Evolutionary conservation across 2,329 filamentous ascomycete species (phyloP), one percentile per base, ranked within the genome.

Genomic region (Elsinoe australis): DNA sequence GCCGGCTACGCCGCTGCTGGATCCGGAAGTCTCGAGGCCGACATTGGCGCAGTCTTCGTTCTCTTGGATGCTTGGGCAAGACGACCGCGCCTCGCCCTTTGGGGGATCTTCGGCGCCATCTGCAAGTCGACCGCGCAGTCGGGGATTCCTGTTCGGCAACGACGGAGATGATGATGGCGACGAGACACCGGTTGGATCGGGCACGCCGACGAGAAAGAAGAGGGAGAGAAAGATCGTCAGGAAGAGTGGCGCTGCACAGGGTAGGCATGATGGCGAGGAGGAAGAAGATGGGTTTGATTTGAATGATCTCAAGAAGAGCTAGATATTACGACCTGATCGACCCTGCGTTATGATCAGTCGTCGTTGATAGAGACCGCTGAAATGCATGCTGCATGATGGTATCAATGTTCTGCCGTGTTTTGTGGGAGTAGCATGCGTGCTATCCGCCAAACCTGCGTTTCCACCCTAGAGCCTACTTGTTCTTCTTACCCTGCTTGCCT

Each of bases 21-120:
- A 44, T 32, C 39, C 39, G 15, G 18, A 32, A n/a, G 14, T 44
- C 7, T 44, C 39, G 26, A 44, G 39, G 17, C 83, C 82, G 3
- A 78, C 74, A 0, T 71, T 87, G 26, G 82, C 82, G 1, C 82
- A 85, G 55, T 87, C 84, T 5, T 83, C 81, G 3, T 88, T 87
- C 62, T 81, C 83, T 1, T 87, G 82, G 82, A 88, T 88, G 83
- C 71, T 88, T 2, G 80, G 55, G 5, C 49, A 60, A 36, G 48
- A 52, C 6, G 34, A 38, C 7, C 51, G 28, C n/a, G 14, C 47
- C 9, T 46, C 36, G 36, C 47, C 39, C 6, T 54, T 52, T 22
- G 36, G 26, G 33, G 39, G 48, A 18, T 22, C 51, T 0, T 33
- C 50, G 1, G 41, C 54, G 19, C 52, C 53, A 9, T 54, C 51